These are phyloP conservation scores for Lachnum nothofagi DNA, from an alignment of 2,329 filamentous ascomycete species.

Conservation along the genomic window DNA sequence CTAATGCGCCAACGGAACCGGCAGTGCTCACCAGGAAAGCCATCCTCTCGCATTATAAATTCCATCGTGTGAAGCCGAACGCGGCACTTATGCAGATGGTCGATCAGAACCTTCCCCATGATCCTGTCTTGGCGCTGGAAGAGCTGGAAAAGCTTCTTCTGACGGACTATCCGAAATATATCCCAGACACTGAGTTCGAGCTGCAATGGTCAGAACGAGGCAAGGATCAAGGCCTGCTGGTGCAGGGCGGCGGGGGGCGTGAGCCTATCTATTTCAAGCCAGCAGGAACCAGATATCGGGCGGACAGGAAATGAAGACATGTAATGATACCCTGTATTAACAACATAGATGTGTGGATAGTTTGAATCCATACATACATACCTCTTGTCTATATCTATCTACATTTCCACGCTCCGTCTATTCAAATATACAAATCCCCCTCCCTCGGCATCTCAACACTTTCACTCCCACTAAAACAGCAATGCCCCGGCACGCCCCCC, in stretches of 20 bases:
- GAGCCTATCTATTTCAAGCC: not conserved
- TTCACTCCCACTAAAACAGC: slow-evolving; percentile 15
- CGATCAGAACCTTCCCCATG: not conserved
- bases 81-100: not conserved
- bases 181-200: not conserved
- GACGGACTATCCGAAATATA: not conserved
- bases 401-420: no score
- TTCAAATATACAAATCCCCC: slow-evolving; percentile 17
- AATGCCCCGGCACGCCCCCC: slow-evolving; percentile 17
- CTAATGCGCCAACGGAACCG: not conserved
- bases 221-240: not conserved
- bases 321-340: no score
- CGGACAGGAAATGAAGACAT: not conserved
- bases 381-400: no score
- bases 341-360: no score
- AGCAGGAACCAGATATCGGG: not conserved
- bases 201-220: not conserved
- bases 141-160: not conserved
- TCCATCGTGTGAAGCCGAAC: not conserved
- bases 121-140: not conserved
- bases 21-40: not conserved
- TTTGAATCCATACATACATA: no score
- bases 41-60: not conserved
- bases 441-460: slow-evolving; percentile 9
- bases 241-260: not conserved